Evolutionary conservation across 2,329 filamentous ascomycete genomes (phyloP).

Genomic region (Blumeria graminis): DNA sequence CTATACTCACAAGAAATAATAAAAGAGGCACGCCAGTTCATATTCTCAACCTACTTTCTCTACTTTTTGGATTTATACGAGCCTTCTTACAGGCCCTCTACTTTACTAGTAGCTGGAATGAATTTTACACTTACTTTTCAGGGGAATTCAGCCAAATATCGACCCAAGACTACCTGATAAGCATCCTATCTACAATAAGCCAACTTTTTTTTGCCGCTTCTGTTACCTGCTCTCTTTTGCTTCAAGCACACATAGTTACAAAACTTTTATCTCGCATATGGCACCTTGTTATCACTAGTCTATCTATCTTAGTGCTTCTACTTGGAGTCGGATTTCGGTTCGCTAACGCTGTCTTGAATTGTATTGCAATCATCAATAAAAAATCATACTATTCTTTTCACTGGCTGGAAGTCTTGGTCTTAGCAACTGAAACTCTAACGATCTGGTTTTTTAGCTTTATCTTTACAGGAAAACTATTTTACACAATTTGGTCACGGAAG

Average conservation of each 20-base stretch:
- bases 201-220: constrained; percentile 27
- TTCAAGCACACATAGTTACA: constrained; percentile 40
- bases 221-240: constrained; percentile 32
- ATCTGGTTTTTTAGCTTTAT: constrained; percentile 38
- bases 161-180: constrained; percentile 19
- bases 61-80: constrained; percentile 29
- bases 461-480: constrained; percentile 35
- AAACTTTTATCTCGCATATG: constrained; percentile 19
- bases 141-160: constrained; percentile 22
- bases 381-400: constrained; percentile 8
- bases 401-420: constrained; percentile 10
- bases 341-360: constrained; percentile 24
- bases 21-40: constrained; percentile 35
- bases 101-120: constrained; percentile 25
- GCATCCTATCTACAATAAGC: constrained; percentile 24
- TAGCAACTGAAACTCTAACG: constrained; percentile 26
- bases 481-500: constrained; percentile 29
- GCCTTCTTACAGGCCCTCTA: constrained; percentile 23
- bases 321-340: constrained; percentile 28
- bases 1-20: constrained; percentile 30
- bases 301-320: constrained; percentile 25
- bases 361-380: constrained; percentile 7
- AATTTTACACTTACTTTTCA: constrained; percentile 25
- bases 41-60: constrained; percentile 30
- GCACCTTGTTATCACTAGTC: constrained; percentile 20